A percentile compares a stretch with the other conserved stretches of the same genome.
Evolutionary conservation across 1,284 basidiomycete species (phyloP).

Genomic region (Pulchroboletus neoregius): DNA sequence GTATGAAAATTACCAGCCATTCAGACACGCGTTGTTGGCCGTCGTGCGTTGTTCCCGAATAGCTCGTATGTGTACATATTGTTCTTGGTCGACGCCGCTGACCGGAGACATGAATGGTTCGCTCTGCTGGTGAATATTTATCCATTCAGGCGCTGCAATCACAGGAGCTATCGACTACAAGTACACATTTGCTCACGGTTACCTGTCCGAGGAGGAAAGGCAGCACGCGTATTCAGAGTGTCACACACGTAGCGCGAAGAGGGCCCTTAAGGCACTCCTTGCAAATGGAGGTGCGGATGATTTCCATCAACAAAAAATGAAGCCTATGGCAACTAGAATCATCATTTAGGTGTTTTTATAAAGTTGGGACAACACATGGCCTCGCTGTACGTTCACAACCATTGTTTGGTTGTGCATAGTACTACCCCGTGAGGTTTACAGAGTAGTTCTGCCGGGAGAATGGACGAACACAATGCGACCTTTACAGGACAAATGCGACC

Average conservation of each 20-base stretch:
- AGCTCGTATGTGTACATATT: slow-evolving; percentile 42
- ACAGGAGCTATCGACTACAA: slow-evolving; percentile 83
- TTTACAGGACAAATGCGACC: slow-evolving; percentile 83
- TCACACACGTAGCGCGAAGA: slow-evolving; percentile 74
- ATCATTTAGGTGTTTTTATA: slow-evolving; percentile 73
- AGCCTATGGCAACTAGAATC: neutral
- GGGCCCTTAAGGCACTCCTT: slow-evolving; percentile 76
- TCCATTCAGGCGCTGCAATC: slow-evolving; percentile 53
- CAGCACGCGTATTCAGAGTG: slow-evolving; percentile 68
- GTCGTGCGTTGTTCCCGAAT: slow-evolving; percentile 71
- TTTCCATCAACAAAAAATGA: neutral
- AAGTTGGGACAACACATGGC: slow-evolving; percentile 91
- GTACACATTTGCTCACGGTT: slow-evolving; percentile 59
- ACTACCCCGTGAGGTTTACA: slow-evolving; percentile 23
- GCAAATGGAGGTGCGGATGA: slow-evolving; percentile 73
- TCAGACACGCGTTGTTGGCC: slow-evolving; percentile 61
- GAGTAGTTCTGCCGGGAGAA: slow-evolving; percentile 75
- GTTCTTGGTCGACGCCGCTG: slow-evolving; percentile 3
- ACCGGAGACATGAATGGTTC: slow-evolving; percentile 2
- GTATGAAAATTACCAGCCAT: slow-evolving; percentile 59
- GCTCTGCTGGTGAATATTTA: neutral
- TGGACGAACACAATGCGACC: slow-evolving; percentile 66
- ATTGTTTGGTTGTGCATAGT: neutral
- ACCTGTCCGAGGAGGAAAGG: slow-evolving; percentile 53
- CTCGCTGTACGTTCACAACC: slow-evolving; percentile 48